Percentiles rank a stretch among this genome's conserved stretches.
These are phyloP conservation scores for Aechmea fasciata DNA, from an alignment of 176 grass and related monocot genomes.

Conservation along the genomic window DNA sequence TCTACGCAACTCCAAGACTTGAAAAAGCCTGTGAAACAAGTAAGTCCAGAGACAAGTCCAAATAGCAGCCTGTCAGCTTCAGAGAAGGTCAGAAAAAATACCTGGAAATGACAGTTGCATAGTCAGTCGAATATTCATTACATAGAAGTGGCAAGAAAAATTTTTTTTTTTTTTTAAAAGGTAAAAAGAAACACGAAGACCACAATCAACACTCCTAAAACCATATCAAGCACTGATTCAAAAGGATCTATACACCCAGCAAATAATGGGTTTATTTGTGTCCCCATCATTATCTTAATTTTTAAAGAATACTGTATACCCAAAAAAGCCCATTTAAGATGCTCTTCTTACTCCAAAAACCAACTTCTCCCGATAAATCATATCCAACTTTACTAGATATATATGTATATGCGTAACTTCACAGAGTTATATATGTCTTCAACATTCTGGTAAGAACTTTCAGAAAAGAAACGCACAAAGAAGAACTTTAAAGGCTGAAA, in stretches of 20 bases:
- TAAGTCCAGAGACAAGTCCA: conserved; percentile 27
- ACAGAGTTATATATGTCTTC: too few species aligned
- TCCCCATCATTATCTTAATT: too few species aligned
- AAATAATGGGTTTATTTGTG: background rate
- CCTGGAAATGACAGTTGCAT: conserved; percentile 55
- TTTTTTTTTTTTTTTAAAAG: background rate
- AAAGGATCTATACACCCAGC: background rate
- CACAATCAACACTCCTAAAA: conserved; percentile 16
- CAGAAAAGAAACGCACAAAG: background rate
- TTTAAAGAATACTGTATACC: too few species aligned
- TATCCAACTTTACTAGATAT: too few species aligned
- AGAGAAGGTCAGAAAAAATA: conserved; percentile 98
- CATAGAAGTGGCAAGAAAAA: background rate
- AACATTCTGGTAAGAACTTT: background rate
- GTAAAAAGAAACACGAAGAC: conserved; percentile 1
- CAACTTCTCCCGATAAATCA: too few species aligned
- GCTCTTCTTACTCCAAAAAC: too few species aligned
- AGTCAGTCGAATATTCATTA: conserved; percentile 11
- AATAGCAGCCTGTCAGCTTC: conserved; percentile 87
- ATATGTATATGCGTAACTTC: too few species aligned
- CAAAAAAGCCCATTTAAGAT: too few species aligned
- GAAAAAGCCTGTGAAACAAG: conserved; percentile 40
- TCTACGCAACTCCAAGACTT: conserved; percentile 21
- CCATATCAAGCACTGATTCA: conserved; percentile 14
- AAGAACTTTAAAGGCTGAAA: background rate